A percentile compares a stretch with the other conserved stretches of the same genome.
phyloP scores from a whole-genome alignment of 2,329 filamentous ascomycete genomes.

The Penicillium sp. region DNA sequence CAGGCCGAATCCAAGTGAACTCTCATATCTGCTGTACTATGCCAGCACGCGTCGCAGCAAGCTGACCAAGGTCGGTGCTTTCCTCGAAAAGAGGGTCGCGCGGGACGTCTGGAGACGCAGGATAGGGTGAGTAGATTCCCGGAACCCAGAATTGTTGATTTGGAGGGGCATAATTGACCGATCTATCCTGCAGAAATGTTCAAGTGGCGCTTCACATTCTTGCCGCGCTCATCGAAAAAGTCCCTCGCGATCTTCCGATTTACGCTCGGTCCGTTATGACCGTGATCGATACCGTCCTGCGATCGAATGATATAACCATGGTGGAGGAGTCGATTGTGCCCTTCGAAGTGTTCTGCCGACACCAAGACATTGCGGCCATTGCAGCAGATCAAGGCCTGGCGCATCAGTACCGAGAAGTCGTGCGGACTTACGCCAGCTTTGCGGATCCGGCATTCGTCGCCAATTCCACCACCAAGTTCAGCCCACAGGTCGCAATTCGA shows the following conservation, averaged over 20 bases:
- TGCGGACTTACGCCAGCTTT: slow-evolving; percentile 76
- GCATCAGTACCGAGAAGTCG: slow-evolving; percentile 77
- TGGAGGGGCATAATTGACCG: slow-evolving; percentile 9
- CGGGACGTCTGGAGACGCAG: slow-evolving; percentile 87
- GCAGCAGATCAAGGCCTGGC: slow-evolving; percentile 84
- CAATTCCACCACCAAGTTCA: slow-evolving; percentile 56
- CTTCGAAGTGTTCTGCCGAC: slow-evolving; percentile 83
- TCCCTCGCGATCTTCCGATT: slow-evolving; percentile 84
- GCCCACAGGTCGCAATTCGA: slow-evolving; percentile 73
- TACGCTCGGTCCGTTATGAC: slow-evolving; percentile 84
- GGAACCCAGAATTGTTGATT: not conserved
- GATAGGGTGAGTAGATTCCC: slow-evolving; percentile 68
- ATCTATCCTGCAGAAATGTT: slow-evolving; percentile 66
- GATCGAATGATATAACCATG: slow-evolving; percentile 86
- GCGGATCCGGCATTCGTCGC: slow-evolving; percentile 63
- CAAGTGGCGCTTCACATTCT: slow-evolving; percentile 94
- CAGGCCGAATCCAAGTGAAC: slow-evolving; percentile 93
- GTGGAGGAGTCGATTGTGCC: slow-evolving; percentile 85
- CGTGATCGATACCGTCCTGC: slow-evolving; percentile 79
- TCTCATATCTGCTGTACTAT: slow-evolving; percentile 97
- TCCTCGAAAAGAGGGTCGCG: slow-evolving; percentile 90
- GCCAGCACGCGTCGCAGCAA: slow-evolving; percentile 91
- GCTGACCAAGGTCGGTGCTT: slow-evolving; percentile 92
- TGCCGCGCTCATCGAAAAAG: slow-evolving; percentile 87
- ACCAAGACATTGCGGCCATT: slow-evolving; percentile 83